Base-by-base conservation (phyloP, 345 rosid species). In the Aquilaria sinensis region DNA sequence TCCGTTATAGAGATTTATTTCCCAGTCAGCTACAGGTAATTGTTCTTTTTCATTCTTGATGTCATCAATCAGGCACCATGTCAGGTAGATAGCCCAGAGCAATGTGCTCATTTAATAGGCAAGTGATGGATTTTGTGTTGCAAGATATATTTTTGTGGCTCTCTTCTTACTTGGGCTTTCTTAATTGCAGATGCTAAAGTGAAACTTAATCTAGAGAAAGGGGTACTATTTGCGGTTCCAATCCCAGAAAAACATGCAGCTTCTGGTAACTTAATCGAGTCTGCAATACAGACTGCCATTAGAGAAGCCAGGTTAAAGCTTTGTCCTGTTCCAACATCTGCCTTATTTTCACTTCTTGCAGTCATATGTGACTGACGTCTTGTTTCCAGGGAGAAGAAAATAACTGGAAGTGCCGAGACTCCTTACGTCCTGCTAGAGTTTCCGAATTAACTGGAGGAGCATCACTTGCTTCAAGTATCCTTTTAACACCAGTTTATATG, bases 391-490 rank as follows among this genome's bases (percentile, higher is more conserved):
- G 87, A 82, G 34, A 80, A 82, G 81, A 86, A 83, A 59, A 62
- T 86, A 70, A 81, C 77, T 13, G 99, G 99, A 72, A 86, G 61
- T 74, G 91, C 96, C 10, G 97, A 88, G 77, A 94, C 96, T 61
- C 97, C 96, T 5, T 90, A 88, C 79, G 78, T 94, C 72, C 99
- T 94, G 70, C 83, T 31, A 85, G 90, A 70, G 85, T 86, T 64
- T 82, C 75, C 61, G 89, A 94, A 73, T 64, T 94, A 60, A 94
- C 96, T 9, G 91, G 87, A 74, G 95, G 99, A 71, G 78, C 86
- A 43, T 88, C 99, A 29, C 84, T 85, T 49, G 82, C 96, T 58
- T 77, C 96, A 57, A 88, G 86, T 94, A 90, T 86, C 92, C 91
- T 23, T 81, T 78, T 15, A 61, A 14, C 56, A 10, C 54, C 64